These are phyloP conservation scores for Claviceps purpurea DNA, from an alignment of 2,329 filamentous ascomycete genomes.

Conservation along the genomic window DNA sequence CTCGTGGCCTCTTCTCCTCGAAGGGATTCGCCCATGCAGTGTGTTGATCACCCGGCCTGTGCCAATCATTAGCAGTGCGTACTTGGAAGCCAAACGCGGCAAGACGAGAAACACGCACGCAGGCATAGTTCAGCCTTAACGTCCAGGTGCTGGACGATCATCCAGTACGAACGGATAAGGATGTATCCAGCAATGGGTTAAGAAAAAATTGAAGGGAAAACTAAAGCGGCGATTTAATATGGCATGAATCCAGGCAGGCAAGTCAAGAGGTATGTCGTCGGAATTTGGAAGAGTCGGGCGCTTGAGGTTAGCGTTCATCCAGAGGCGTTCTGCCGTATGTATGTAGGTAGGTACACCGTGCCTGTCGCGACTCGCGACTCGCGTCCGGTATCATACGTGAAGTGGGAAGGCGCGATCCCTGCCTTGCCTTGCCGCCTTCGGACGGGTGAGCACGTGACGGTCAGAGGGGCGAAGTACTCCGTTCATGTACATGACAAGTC, in stretches of 20 bases:
- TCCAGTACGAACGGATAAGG: not conserved
- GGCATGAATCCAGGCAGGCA: not conserved
- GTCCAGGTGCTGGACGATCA: not conserved
- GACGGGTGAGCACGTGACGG: conserved; percentile 9
- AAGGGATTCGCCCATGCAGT: conserved; percentile 60
- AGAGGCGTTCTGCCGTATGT: not conserved
- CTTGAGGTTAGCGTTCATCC: not conserved
- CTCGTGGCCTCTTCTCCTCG: conserved; percentile 52
- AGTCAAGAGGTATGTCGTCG: not conserved
- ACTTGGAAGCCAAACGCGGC: conserved; percentile 4
- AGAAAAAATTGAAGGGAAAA: too few species aligned
- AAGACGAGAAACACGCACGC: conserved; percentile 21
- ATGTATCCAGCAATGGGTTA: too few species aligned
- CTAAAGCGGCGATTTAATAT: not conserved
- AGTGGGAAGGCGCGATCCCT: conserved; percentile 3
- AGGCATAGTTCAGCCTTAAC: conserved; percentile 22
- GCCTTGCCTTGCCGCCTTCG: not conserved
- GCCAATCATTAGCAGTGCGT: conserved; percentile 9
- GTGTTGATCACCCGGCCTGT: conserved; percentile 55
- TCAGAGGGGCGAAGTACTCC: not conserved
- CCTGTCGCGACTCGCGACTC: not conserved
- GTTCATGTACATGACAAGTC: not conserved
- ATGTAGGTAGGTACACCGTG: too few species aligned
- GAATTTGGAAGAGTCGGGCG: not conserved
- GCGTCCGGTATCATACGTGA: not conserved